Conservation (phyloP, 768 basidiomycete genomes). For the Calocybe cyanea region DNA sequence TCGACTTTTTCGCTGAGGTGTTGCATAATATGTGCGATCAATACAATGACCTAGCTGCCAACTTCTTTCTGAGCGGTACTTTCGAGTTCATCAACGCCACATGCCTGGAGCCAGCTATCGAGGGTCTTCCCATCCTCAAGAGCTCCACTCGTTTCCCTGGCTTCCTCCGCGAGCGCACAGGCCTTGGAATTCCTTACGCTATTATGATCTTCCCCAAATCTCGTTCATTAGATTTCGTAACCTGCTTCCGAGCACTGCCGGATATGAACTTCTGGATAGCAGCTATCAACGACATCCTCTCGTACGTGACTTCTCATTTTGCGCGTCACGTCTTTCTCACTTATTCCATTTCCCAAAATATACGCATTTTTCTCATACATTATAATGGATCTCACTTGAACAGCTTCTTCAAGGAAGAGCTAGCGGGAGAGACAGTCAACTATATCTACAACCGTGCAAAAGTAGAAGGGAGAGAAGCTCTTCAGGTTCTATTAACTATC, state of each 20-base stretch:
- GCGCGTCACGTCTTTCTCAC: background rate
- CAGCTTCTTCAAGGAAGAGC: slow-evolving; percentile 19
- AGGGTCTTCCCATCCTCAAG: slow-evolving; percentile 2
- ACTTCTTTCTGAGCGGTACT: slow-evolving; percentile 16
- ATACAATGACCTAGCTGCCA: slow-evolving; percentile 15
- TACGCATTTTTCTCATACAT: too few relatives aligned
- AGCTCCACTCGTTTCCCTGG: slow-evolving; percentile 15
- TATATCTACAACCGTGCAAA: slow-evolving; percentile 14
- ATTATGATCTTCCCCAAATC: slow-evolving; percentile 17
- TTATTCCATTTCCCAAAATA: too few relatives aligned
- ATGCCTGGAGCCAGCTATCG: slow-evolving; percentile 14
- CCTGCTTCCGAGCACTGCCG: slow-evolving; percentile 18
- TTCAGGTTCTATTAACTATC: slow-evolving; percentile 11
- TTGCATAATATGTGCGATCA: slow-evolving; percentile 13
- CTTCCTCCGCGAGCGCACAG: slow-evolving; percentile 19
- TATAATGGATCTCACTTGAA: background rate
- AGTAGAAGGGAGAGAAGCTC: slow-evolving; percentile 2
- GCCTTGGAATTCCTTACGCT: slow-evolving; percentile 11
- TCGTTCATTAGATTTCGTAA: slow-evolving; percentile 6
- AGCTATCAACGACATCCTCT: slow-evolving; percentile 11
- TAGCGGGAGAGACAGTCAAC: slow-evolving; percentile 14
- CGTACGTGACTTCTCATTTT: slow-evolving; percentile 5
- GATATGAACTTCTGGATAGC: slow-evolving; percentile 17
- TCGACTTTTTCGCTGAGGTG: slow-evolving; percentile 13
- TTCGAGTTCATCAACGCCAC: slow-evolving; percentile 17